These are phyloP conservation scores for Solanum hybrid DNA, from an alignment of 305 asterid genomes.

Conservation along the genomic window DNA sequence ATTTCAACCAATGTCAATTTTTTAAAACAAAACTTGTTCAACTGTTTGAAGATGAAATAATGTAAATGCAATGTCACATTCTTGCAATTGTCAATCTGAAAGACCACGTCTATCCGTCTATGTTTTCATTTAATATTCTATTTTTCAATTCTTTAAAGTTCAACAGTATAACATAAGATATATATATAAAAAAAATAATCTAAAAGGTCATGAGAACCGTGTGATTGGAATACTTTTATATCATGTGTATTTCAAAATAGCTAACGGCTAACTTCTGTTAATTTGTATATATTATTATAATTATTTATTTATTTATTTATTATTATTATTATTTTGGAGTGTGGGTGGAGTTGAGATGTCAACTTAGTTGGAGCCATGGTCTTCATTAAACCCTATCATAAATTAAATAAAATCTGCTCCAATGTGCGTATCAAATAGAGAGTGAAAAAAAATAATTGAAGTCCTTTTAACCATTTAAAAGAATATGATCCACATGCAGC, in stretches of 20 bases:
- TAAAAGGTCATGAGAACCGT: not conserved
- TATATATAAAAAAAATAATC: not conserved
- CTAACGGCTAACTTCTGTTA: not conserved
- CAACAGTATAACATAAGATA: not conserved
- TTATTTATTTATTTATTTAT: too few relatives aligned
- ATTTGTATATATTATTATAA: not conserved
- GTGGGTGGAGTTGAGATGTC: not conserved
- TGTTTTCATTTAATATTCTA: not conserved
- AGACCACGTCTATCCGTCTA: not conserved
- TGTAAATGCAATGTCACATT: not conserved
- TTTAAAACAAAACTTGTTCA: not conserved
- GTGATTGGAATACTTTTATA: not conserved
- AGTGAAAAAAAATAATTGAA: not conserved
- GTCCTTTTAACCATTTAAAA: not conserved
- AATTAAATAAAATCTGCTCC: not conserved
- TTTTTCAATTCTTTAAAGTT: not conserved
- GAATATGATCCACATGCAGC: not conserved
- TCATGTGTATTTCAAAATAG: not conserved
- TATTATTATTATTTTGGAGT: too few relatives aligned
- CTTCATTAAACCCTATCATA: not conserved
- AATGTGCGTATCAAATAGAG: too few relatives aligned
- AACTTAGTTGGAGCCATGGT: not conserved
- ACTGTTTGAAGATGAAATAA: not conserved
- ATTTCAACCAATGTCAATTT: not conserved
- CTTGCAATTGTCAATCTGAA: not conserved